phyloP scores from a whole-genome alignment of 2,329 filamentous ascomycete genomes.

The Fusarium albosuccineum region DNA sequence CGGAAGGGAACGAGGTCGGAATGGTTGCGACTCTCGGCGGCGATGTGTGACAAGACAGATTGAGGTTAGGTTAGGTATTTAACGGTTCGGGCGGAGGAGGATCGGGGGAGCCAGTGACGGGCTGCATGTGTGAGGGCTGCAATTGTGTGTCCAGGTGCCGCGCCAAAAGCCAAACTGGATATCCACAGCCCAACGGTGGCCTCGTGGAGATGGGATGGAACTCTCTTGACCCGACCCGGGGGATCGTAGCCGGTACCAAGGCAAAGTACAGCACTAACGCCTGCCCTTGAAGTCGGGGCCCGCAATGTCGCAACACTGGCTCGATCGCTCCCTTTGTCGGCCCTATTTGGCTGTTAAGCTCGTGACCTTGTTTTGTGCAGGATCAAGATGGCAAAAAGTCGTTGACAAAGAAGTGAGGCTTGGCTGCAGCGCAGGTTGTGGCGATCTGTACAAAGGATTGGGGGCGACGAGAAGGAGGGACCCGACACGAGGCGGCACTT shows the following conservation, averaged over 20 bases:
- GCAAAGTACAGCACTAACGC: slow-evolving; percentile 35
- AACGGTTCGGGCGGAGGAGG: slow-evolving; percentile 5
- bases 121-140: slow-evolving; percentile 34
- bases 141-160: slow-evolving; percentile 32
- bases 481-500: slow-evolving; percentile 5
- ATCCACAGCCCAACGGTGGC: slow-evolving; percentile 14
- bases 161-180: slow-evolving; percentile 16
- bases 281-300: slow-evolving; percentile 11
- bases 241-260: slow-evolving; percentile 28
- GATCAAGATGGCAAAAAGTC: slow-evolving; percentile 1
- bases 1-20: slow-evolving; percentile 45
- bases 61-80: neutral
- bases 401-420: slow-evolving; percentile 23
- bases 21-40: slow-evolving; percentile 50
- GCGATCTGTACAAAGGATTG: slow-evolving; percentile 10
- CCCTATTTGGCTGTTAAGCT: slow-evolving; percentile 10
- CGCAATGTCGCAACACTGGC: slow-evolving; percentile 16
- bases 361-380: slow-evolving; percentile 5
- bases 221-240: neutral
- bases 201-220: slow-evolving; percentile 9
- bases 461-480: neutral
- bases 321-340: slow-evolving; percentile 5
- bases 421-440: slow-evolving; percentile 24
- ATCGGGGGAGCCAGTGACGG: slow-evolving; percentile 30
- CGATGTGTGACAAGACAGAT: slow-evolving; percentile 1